Evolutionary conservation across 2,329 filamentous ascomycete genomes (phyloP).

Genomic region (Epichloe sp.): DNA sequence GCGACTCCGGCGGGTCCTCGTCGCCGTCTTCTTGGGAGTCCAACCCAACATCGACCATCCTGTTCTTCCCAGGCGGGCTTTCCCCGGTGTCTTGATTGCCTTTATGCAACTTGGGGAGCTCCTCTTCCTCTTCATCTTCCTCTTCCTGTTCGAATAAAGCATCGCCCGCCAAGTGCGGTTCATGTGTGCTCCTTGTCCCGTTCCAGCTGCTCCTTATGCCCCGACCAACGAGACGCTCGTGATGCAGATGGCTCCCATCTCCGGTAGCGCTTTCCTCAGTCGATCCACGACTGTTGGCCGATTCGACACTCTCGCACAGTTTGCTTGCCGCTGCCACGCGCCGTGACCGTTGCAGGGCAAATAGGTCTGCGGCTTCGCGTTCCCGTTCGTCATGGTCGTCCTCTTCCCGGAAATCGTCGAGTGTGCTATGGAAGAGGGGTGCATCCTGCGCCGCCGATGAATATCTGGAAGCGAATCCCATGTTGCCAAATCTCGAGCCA

Average conservation of each 20-base stretch:
- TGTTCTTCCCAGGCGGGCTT: conserved; percentile 34
- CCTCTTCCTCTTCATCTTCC: conserved; percentile 26
- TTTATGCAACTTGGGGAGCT: conserved; percentile 23
- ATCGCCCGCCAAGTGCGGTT: conserved; percentile 15
- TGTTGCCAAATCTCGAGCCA: conserved; percentile 57
- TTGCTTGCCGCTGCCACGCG: conserved; percentile 76
- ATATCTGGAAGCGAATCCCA: conserved; percentile 67
- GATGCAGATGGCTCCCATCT: conserved; percentile 23
- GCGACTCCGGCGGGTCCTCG: conserved; percentile 43
- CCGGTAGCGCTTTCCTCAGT: conserved; percentile 18
- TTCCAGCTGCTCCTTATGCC: conserved; percentile 55
- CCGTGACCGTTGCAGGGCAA: conserved; percentile 79
- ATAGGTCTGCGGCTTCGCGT: conserved; percentile 84
- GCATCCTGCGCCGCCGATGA: conserved; percentile 56
- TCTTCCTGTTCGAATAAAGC: conserved; percentile 28
- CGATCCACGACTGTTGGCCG: conserved; percentile 29
- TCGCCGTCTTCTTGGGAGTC: conserved; percentile 51
- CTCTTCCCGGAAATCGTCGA: conserved; percentile 83
- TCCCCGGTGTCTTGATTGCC: conserved; percentile 16
- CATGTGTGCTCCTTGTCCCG: conserved; percentile 32
- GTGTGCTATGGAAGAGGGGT: conserved; percentile 86
- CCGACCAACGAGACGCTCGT: conserved; percentile 32
- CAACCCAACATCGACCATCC: conserved; percentile 79
- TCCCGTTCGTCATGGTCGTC: conserved; percentile 88
- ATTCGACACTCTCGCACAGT: conserved; percentile 73